A percentile compares a stretch with the other conserved stretches of the same genome.
phyloP scores from a whole-genome alignment of 2,329 filamentous ascomycete species.

The Parafenestella ontariensis region DNA sequence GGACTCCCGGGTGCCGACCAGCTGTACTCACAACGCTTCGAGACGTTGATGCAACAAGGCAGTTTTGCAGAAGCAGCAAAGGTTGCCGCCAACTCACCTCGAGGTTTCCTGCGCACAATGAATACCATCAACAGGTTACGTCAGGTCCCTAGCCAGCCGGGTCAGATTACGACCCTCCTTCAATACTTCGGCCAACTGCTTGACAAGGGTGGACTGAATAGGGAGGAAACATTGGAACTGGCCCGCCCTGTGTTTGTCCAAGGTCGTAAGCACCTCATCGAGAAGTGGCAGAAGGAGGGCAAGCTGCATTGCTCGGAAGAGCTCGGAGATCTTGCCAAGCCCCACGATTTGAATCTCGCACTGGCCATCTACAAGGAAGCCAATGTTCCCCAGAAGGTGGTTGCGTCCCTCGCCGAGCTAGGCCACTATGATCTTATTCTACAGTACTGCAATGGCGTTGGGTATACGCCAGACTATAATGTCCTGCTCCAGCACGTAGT shows the following conservation, averaged over 20 bases:
- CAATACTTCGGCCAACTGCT: slow-evolving; percentile 98
- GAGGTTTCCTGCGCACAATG: slow-evolving; percentile 90
- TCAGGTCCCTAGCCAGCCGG: slow-evolving; percentile 77
- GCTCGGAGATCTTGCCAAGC: slow-evolving; percentile 89
- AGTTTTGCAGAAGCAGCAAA: slow-evolving; percentile 91
- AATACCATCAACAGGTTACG: slow-evolving; percentile 98
- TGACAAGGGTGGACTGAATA: slow-evolving; percentile 92
- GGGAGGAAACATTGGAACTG: slow-evolving; percentile 91
- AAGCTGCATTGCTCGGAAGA: slow-evolving; percentile 97
- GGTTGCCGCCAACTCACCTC: slow-evolving; percentile 93
- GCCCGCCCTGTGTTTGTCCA: slow-evolving; percentile 91
- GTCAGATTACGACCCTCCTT: slow-evolving; percentile 90
- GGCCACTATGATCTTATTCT: slow-evolving; percentile 97
- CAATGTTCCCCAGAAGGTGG: slow-evolving; percentile 90
- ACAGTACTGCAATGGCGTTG: slow-evolving; percentile 82
- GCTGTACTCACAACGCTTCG: slow-evolving; percentile 91
- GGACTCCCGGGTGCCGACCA: slow-evolving; percentile 93
- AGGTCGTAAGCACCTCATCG: slow-evolving; percentile 91
- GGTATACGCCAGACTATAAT: slow-evolving; percentile 96
- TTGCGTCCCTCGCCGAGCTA: slow-evolving; percentile 92
- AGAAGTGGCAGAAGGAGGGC: slow-evolving; percentile 97
- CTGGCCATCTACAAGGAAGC: slow-evolving; percentile 89
- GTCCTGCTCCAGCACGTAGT: slow-evolving; percentile 84
- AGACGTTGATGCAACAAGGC: slow-evolving; percentile 79
- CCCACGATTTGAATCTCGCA: slow-evolving; percentile 87